Conservation (phyloP, 1,284 basidiomycete species). For the Cutaneotrichosporon daszewskae region DNA sequence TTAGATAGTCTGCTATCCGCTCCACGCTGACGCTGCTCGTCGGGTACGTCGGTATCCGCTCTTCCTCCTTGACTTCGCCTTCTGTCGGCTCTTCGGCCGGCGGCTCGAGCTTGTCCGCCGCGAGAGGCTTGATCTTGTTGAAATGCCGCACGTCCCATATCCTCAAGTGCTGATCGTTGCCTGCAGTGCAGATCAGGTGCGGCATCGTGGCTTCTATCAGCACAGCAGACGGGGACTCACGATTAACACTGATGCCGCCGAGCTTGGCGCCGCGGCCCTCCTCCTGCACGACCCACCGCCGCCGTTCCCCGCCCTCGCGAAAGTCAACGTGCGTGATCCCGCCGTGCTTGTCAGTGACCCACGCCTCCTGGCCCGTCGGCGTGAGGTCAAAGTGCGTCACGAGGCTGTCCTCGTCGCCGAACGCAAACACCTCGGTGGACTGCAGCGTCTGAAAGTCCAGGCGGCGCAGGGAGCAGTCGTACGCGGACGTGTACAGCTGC, state of each 20-base stretch:
- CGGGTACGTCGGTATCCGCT: constrained; percentile 15
- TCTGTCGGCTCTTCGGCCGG: too few species aligned
- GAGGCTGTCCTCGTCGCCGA: constrained; percentile 46
- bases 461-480: constrained; percentile 50
- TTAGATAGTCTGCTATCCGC: constrained; percentile 17
- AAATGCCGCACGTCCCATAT: constrained; percentile 46
- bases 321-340: constrained; percentile 50
- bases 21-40: constrained; percentile 25
- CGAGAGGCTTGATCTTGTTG: constrained; percentile 20
- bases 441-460: constrained; percentile 45
- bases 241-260: constrained; percentile 46
- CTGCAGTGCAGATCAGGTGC: constrained; percentile 43
- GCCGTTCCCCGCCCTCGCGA: constrained; percentile 30
- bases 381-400: constrained; percentile 50
- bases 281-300: constrained; percentile 41
- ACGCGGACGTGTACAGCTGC: constrained; percentile 48
- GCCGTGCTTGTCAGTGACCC: constrained; percentile 48
- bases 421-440: constrained; percentile 47
- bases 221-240: constrained; percentile 27
- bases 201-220: constrained; percentile 36
- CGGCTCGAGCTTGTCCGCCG: constrained; percentile 13
- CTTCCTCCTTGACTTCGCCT: constrained; percentile 6
- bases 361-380: constrained; percentile 45
- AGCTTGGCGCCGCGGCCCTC: constrained; percentile 42
- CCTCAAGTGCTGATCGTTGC: constrained; percentile 41